phyloP scores from a whole-genome alignment of 441 rosid species.

The Jatropha podagrica region DNA sequence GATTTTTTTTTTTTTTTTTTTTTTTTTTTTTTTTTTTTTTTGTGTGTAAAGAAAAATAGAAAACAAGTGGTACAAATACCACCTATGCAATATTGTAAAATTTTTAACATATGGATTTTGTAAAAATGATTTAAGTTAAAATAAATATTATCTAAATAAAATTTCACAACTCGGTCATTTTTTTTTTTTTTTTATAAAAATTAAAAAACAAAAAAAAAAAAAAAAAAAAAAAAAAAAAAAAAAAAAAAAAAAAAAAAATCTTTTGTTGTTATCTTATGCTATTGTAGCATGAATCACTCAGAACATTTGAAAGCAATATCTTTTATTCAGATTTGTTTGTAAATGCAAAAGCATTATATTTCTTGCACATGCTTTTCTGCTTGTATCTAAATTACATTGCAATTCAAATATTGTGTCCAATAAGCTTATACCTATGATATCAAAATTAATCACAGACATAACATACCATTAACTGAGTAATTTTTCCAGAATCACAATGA shows the following conservation, averaged over 20 bases:
- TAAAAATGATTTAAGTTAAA: too few species aligned
- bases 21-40: too few species aligned
- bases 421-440: neutral
- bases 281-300: neutral
- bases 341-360: neutral
- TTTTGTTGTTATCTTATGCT: neutral
- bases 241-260: neutral
- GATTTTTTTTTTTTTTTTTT: too few species aligned
- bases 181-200: too few species aligned
- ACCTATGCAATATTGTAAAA: too few species aligned
- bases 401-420: neutral
- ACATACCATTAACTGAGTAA: constrained; percentile 35
- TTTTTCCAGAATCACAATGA: constrained; percentile 26
- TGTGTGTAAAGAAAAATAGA: too few species aligned
- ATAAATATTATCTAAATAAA: too few species aligned
- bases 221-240: too few species aligned
- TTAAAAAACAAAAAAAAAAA: too few species aligned
- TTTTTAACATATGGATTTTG: too few species aligned
- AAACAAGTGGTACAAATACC: too few species aligned
- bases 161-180: too few species aligned
- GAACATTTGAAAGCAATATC: neutral
- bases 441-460: neutral
- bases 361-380: neutral
- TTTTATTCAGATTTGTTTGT: neutral
- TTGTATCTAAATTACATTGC: neutral